Conservation (phyloP, 441 rosid species). For the Daphne laureola region DNA sequence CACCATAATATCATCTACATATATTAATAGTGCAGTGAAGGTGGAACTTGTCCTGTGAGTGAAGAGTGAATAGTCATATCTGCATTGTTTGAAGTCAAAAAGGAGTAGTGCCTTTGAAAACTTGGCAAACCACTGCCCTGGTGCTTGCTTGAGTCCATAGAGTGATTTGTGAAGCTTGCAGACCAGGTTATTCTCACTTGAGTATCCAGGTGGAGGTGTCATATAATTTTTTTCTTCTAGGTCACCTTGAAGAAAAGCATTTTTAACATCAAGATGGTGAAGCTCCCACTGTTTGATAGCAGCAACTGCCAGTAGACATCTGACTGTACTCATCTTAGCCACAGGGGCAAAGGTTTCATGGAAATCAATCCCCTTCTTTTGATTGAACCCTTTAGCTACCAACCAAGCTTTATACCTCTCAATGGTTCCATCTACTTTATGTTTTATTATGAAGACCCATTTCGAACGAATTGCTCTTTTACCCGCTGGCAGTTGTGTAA, state of each 20-base stretch:
- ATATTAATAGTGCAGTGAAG: neutral
- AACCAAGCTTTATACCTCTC: neutral
- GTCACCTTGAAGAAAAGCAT: slow-evolving; percentile 4
- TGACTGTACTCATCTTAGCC: neutral
- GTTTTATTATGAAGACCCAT: neutral
- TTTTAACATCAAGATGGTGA: neutral
- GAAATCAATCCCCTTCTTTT: neutral
- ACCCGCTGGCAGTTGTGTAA: neutral
- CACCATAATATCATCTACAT: neutral
- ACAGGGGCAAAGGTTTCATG: neutral
- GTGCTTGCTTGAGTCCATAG: slow-evolving; percentile 5
- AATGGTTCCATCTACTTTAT: slow-evolving; percentile 1
- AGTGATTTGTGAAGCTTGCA: neutral
- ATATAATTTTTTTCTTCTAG: slow-evolving; percentile 3
- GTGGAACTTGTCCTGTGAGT: neutral
- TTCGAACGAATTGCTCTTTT: neutral
- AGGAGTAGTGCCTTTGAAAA: neutral
- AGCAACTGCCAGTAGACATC: neutral
- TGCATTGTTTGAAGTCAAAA: neutral
- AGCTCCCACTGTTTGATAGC: neutral
- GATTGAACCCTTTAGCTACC: neutral
- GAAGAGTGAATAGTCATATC: neutral
- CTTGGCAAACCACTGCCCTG: neutral
- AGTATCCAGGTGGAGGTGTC: neutral
- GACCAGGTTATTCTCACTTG: neutral